Evolutionary conservation across 345 rosid genomes (phyloP), one percentile per base, ranked within the genome.

Genomic region (Limnanthes douglasii): DNA sequence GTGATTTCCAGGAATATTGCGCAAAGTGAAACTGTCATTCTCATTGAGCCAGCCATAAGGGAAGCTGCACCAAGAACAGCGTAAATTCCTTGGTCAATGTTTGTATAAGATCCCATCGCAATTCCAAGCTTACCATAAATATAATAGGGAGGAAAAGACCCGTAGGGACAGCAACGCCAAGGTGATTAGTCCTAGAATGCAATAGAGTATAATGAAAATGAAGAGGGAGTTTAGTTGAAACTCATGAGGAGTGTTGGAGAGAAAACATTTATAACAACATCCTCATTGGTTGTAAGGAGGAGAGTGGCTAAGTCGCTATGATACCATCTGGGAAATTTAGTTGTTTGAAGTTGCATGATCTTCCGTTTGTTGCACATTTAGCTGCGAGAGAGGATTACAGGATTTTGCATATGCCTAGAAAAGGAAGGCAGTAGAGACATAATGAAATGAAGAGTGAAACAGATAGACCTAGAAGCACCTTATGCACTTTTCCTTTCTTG

Each of bases 21-120:
- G 31, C 88, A 73, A n/a, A 77, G 67, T 1, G 88, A 77, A 18
- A 77, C 88, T 0, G 88, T 77, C 88, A 73, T 77, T 52, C 88
- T 70, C 88, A 77, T 77, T 4, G 88, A 69, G 11, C 88, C 88
- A 22, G 73, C 65, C 78, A 77, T 69, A 4, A 77, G 67, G 12
- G 88, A 73, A 24, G 82, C 88, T 19, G 82, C 82, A 5, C 88
- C 88, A 5, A 77, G 82, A 23, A 77, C 75, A 14, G 88, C 73
- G 14, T 54, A 72, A 6, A 77, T 65, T 22, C 82, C 88, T 18
- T 67, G 46, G 27, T 73, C 88, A 30, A 77, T 60, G 6, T 62
- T 64, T 16, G 88, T 60, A 25, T 66, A 57, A 18, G 75, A 50
- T 33, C 69, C 61, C 78, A 77, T 67, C 23, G 54, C 55, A 21